Base-by-base conservation (phyloP, 1,284 basidiomycete species). In the Leucoagaricus sp. region DNA sequence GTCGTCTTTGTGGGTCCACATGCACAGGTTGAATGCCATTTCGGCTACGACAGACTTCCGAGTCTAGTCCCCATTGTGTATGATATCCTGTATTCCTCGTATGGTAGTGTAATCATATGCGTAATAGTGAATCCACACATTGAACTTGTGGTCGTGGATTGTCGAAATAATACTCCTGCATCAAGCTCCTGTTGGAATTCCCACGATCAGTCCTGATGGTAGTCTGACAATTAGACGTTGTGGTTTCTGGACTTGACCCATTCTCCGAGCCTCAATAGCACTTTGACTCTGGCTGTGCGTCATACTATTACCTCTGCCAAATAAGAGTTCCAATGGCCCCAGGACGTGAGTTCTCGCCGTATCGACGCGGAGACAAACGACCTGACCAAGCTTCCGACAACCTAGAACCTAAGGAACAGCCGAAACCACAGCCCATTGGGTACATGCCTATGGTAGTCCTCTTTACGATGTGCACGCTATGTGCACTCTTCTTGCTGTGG, bases 401-500 rank as follows among this genome's bases (percentile, higher is more conserved):
- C 40, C n/a, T 40, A 89, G 88, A 84, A 66, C 85, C 88, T 10
- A 78, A 78, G 47, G 72, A 76, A 49, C 77, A 82, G 5, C 81
- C 78, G 9, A 88, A 84, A 65, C 86, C 86, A 6, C 78, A 89
- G 61, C 88, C 88, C 8, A 75, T 88, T 54, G 78, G 79, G 5
- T 84, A 78, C 62, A 74, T 80, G 56, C 73, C 80, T 15, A 59
- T 86, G 57, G 69, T 89, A 10, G 69, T 85, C 54, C 73, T 90
- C 6, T 75, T 84, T 59, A 88, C 85, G 21, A 80, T 79, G 5
- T 86, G 82, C 65, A 82, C 80, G 2, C 66, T 85, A 4, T 85
- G 84, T 59, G 67, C 75, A 3, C 65, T 91, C 3, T 89, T 87
- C 64, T 59, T 91, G 25, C 69, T 91, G 0, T 89, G 85, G 86